Base-by-base conservation (phyloP, 148 eudicot genomes). In the Limonium bicolor region DNA sequence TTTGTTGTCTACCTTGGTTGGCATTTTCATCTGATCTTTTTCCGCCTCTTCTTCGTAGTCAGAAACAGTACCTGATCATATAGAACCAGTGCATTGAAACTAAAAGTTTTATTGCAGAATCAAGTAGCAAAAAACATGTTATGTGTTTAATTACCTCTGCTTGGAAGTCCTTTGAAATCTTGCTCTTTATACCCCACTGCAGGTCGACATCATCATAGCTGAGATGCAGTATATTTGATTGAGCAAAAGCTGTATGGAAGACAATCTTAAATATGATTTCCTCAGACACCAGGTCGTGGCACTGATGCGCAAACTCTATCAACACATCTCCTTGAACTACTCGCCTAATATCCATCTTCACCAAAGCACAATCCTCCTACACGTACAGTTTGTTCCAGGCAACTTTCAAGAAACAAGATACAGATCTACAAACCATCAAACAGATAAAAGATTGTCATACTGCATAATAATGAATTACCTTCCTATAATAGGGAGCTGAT, bases 191-290 rank as follows among this genome's bases (percentile, higher is more conserved):
- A 46, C 68, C 61, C 81, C 75, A 74, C 1, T 61, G 49, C 30
- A 62, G 68, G 52, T 78, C 86, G 6, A 74, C 58, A 18, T 71
- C 70, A 28, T 63, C 63, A 19, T 50, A 55, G 46, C 50, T 33
- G 23, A 78, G 69, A 17, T 47, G 56, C 66, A 70, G 62, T 23
- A 61, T 17, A 42, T 74, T 67, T 18, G 77, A 59, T 23, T 61
- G 58, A 36, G 68, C 50, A 27, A 74, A 78, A 38, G 58, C 86
- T 1, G 81, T 80, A 61, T 80, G 83, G 56, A 80, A 76, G 82
- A 80, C 72, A 32, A 59, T 56, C 28, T 77, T 62, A 14, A 80
- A 80, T 30, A 80, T 61, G 34, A 64, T 70, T 25, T 76, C 74
- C 40, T 80, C 77, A 4, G 63, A 37, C 19, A 40, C 59, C 12